Percentiles rank a stretch among this genome's conserved stretches.
These are phyloP conservation scores for Salmacisia buchloeana DNA, from an alignment of 1,284 basidiomycete genomes.

Conservation along the genomic window DNA sequence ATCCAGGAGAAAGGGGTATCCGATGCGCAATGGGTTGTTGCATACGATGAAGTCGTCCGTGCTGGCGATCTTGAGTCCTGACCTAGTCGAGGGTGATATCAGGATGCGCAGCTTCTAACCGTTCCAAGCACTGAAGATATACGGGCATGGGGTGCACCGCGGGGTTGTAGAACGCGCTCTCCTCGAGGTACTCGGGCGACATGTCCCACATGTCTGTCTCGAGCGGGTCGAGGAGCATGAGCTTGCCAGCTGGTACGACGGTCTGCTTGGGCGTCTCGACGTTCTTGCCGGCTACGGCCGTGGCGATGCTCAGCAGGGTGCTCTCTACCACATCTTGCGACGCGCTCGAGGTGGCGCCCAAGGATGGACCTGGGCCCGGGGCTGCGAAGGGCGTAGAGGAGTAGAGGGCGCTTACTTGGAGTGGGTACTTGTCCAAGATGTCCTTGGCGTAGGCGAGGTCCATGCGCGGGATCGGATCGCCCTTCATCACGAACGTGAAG, in stretches of 20 bases:
- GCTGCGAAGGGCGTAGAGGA: not conserved
- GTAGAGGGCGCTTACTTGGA: not conserved
- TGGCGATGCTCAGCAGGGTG: conserved; percentile 1
- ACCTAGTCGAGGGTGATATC: not conserved
- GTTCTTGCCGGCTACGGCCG: not conserved
- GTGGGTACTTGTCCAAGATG: not conserved
- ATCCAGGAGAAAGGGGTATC: no score
- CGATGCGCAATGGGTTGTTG: no score
- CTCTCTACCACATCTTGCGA: not conserved
- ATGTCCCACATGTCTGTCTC: conserved; percentile 6
- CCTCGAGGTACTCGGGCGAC: conserved; percentile 5
- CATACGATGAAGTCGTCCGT: no score
- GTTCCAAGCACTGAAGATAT: not conserved
- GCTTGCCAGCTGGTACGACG: conserved; percentile 1
- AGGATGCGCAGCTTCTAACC: not conserved
- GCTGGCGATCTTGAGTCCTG: not conserved
- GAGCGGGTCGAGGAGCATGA: not conserved
- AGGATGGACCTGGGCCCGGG: no score
- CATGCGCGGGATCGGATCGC: conserved; percentile 7
- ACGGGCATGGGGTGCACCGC: not conserved
- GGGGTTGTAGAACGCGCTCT: conserved; percentile 1
- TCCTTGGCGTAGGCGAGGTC: not conserved
- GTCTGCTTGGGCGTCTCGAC: conserved; percentile 1
- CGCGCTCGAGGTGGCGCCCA: not conserved
- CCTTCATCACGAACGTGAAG: conserved; percentile 5